These are phyloP conservation scores for Haematococcus lacustris DNA, from an alignment of 139 green algal species.

Conservation along the genomic window DNA sequence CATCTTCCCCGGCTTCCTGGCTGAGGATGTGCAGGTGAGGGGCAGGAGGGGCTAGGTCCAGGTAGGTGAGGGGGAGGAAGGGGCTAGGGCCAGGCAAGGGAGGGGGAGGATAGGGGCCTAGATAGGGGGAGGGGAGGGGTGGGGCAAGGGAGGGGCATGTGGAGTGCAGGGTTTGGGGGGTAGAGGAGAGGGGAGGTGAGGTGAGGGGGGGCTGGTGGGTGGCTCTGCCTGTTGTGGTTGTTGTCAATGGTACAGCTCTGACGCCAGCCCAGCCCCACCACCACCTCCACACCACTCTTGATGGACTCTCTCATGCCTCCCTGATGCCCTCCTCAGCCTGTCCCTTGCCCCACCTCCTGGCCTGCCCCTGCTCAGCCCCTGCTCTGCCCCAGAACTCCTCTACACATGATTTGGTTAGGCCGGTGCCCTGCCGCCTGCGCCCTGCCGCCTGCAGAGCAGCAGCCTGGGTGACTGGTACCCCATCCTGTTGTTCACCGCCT, in stretches of 20 bases:
- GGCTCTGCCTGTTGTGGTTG: not conserved
- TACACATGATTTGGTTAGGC: not conserved
- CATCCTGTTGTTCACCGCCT: slow-evolving; percentile 66
- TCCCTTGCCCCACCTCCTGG: not conserved
- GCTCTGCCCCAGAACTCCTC: not conserved
- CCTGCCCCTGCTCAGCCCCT: not conserved
- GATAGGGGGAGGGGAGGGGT: not conserved
- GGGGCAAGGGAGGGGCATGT: not conserved
- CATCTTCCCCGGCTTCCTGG: slow-evolving; percentile 87
- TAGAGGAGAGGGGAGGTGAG: not conserved
- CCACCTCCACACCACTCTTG: no score
- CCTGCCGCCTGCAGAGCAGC: slow-evolving; percentile 25
- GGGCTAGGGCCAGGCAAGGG: no score
- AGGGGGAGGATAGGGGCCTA: not conserved
- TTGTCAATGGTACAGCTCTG: not conserved
- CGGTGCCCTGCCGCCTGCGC: no score
- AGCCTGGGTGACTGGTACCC: slow-evolving; percentile 78
- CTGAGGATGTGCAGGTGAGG: slow-evolving; percentile 69
- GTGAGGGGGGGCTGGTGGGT: not conserved
- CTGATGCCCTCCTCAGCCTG: no score
- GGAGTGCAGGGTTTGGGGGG: no score
- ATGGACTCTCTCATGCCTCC: no score
- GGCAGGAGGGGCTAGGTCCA: no score
- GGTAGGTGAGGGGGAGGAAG: not conserved
- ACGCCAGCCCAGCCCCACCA: no score